Evolutionary conservation across 208 protist genomes (phyloP).

Genomic region (Trichomonas gallinae): DNA sequence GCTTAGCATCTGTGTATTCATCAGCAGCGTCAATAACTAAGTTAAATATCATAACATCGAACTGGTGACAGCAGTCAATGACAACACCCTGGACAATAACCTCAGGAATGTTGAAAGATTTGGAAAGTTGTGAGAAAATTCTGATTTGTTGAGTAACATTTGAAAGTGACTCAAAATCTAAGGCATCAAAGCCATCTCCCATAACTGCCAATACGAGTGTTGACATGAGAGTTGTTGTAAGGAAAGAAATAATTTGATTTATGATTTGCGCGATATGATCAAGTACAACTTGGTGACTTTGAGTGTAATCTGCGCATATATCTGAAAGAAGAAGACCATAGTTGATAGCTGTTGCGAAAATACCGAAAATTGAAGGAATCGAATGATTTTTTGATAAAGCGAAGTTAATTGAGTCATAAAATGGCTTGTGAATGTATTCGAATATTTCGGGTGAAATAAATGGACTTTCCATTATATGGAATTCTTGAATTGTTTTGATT

Average conservation of each 20-base stretch:
- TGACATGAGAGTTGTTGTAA: background rate
- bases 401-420: background rate
- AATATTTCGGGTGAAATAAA: background rate
- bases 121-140: background rate
- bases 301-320: background rate
- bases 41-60: background rate
- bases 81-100: background rate
- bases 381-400: background rate
- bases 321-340: background rate
- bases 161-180: background rate
- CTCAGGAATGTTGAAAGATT: background rate
- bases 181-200: background rate
- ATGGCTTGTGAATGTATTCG: background rate
- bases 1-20: background rate
- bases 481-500: background rate
- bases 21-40: background rate
- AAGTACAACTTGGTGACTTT: background rate
- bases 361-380: background rate
- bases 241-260: background rate
- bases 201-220: background rate
- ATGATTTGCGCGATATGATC: background rate
- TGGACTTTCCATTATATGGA: background rate
- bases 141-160: background rate
- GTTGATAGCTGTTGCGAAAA: background rate
- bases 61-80: background rate